A percentile compares a stretch with the other conserved stretches of the same genome.
These are phyloP conservation scores for Akanthomyces muscarius DNA, from an alignment of 2,329 filamentous ascomycete species.

Conservation along the genomic window DNA sequence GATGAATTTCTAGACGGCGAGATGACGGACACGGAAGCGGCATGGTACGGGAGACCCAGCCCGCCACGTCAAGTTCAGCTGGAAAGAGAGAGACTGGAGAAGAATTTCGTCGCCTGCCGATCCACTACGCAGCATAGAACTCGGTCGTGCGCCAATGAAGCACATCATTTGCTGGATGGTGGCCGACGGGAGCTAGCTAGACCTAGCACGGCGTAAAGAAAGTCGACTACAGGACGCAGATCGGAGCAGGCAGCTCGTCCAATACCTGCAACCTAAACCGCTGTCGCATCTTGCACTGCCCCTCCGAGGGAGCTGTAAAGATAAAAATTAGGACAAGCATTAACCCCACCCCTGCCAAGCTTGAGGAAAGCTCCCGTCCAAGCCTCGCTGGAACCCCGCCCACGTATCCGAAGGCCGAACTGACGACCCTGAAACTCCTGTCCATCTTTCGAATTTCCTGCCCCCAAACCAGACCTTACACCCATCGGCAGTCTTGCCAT, in stretches of 20 bases:
- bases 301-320: constrained; percentile 4
- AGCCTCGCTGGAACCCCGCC: not conserved
- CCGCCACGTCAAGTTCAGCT: not conserved
- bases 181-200: not conserved
- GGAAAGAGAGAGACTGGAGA: not conserved
- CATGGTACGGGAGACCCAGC: no score
- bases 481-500: not conserved
- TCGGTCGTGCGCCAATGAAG: not conserved
- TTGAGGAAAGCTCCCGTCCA: not conserved
- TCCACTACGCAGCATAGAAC: not conserved
- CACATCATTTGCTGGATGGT: not conserved
- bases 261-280: not conserved
- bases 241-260: not conserved
- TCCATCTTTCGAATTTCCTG: not conserved
- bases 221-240: not conserved
- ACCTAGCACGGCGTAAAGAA: not conserved
- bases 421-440: not conserved
- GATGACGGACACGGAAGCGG: not conserved
- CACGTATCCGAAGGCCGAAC: not conserved
- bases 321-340: not conserved
- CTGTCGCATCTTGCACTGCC: not conserved
- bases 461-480: not conserved
- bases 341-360: not conserved
- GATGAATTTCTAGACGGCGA: not conserved
- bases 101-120: not conserved